phyloP scores from a whole-genome alignment of 495 filamentous ascomycete species.

The Hypoxylon fragiforme region DNA sequence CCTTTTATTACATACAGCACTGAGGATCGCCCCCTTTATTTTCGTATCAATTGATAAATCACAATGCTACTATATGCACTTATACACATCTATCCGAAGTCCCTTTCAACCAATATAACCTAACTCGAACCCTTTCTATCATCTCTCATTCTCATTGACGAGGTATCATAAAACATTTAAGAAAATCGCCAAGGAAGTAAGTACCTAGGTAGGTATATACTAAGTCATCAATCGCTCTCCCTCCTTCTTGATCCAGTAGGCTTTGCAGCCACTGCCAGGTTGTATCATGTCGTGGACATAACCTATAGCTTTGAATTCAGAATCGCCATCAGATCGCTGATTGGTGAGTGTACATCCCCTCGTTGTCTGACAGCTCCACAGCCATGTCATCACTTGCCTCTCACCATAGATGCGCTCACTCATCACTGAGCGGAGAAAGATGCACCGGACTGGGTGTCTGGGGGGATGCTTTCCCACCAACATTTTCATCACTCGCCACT shows the following conservation, averaged over 20 bases:
- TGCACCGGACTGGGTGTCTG: constrained; percentile 15
- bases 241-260: neutral
- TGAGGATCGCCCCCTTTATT: too few relatives aligned
- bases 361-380: constrained; percentile 6
- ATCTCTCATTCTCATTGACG: constrained; percentile 2
- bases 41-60: too few relatives aligned
- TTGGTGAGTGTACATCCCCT: neutral
- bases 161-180: constrained; percentile 23
- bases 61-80: too few relatives aligned
- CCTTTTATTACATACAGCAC: too few relatives aligned
- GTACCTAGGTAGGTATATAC: neutral
- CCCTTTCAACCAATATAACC: neutral
- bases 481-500: constrained; percentile 25
- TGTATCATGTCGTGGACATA: neutral
- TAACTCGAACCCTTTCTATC: neutral
- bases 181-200: constrained; percentile 1
- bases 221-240: too few relatives aligned
- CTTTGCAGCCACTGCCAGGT: neutral
- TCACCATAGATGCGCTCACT: constrained; percentile 8
- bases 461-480: constrained; percentile 13
- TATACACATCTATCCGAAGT: constrained; percentile 3
- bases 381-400: constrained; percentile 20
- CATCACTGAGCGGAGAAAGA: constrained; percentile 7
- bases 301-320: neutral
- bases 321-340: neutral